A percentile compares a stretch with the other conserved stretches of the same genome.
Evolutionary conservation across 495 filamentous ascomycete genomes (phyloP).

Genomic region (Pseudevernia furfuracea): DNA sequence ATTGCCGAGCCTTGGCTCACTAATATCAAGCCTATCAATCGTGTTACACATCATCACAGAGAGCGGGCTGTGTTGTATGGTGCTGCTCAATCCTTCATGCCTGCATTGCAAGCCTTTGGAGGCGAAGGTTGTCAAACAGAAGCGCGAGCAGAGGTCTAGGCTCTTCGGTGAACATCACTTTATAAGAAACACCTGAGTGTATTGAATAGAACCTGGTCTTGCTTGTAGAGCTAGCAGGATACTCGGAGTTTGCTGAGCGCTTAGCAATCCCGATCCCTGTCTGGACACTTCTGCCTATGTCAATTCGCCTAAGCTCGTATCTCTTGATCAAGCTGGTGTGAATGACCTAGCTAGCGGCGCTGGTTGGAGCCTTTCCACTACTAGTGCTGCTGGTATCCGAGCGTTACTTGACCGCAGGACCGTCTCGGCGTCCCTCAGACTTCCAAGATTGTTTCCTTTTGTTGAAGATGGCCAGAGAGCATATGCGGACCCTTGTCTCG

Average conservation of each 20-base stretch:
- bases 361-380: neutral
- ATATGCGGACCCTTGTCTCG: neutral
- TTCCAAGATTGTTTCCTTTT: neutral
- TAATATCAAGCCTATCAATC: neutral
- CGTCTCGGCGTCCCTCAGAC: neutral
- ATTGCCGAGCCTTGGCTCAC: neutral
- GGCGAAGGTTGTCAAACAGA: neutral
- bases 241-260: neutral
- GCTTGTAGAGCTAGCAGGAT: neutral
- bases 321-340: neutral
- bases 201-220: neutral
- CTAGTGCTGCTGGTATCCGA: constrained; percentile 2
- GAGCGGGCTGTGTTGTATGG: neutral
- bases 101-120: neutral
- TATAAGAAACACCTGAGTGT: neutral
- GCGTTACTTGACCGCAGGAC: constrained; percentile 3
- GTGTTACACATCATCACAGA: neutral
- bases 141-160: neutral
- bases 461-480: neutral
- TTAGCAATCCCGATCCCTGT: neutral
- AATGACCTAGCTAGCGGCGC: neutral
- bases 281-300: neutral
- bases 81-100: neutral
- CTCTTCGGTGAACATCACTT: neutral
- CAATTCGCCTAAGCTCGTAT: neutral